Base-by-base conservation (phyloP, 2,329 filamentous ascomycete genomes). In the Aspergillus fumigatus region DNA sequence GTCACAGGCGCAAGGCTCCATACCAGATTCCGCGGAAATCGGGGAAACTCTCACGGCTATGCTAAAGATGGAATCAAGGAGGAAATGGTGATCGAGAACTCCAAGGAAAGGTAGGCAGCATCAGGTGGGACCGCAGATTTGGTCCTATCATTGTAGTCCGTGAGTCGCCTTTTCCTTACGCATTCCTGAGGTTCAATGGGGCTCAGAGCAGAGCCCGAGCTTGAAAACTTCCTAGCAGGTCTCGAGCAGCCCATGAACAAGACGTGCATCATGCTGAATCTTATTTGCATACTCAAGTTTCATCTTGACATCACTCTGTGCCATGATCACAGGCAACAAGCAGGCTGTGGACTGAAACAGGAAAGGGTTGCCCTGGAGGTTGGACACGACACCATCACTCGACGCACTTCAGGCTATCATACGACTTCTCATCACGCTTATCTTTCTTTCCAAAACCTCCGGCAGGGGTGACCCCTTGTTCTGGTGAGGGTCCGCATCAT, bases 81-180 rank as follows among this genome's bases (percentile, higher is more conserved):
- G 56, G 54, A n/a, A 54, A 4, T 47, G 60, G 59, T 64, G 59
- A 64, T 17, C 32, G 32, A 38, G 32, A 17, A 38, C 59, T 53
- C 56, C 61, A 58, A 56, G 52, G 19, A 41, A 54, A 40, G 52
- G 45, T 54, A 47, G 52, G 45, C 53, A 47, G 55, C 48, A 52
- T 57, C 53, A 45, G 48, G 43, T 40, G 48, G 57, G 53, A 23
- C 41, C 53, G 32, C 48, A 32, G 48, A 45, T 21, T 48, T 52
- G 51, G 53, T 55, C 55, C 49, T 48, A 59, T 58, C 61, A 62
- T 63, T 62, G 58, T 63, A 58, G 52, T 41, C 54, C 53, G 57
- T 48, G 57, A 57, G 52, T 52, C 50, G 48, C 48, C 41, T 49
- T 47, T 57, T 23, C 58, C 52, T 55, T 61, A 43, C 50, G 52